A percentile compares a stretch with the other conserved stretches of the same genome.
Evolutionary conservation across 139 green algal genomes (phyloP).

Genomic region (Diplosphaera chodatii): DNA sequence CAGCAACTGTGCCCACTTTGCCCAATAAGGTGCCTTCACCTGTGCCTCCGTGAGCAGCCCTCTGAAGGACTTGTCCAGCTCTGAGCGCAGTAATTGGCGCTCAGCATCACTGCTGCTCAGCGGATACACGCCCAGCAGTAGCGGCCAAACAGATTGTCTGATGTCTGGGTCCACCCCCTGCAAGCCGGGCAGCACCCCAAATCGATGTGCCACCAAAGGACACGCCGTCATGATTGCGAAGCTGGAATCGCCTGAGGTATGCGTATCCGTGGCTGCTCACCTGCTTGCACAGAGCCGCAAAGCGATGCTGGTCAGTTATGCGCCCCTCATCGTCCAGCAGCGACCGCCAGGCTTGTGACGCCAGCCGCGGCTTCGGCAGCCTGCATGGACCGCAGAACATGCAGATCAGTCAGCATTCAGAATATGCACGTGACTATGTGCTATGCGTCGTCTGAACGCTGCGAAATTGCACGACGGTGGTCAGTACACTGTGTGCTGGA

Average conservation of each 20-base stretch:
- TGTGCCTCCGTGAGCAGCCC: conserved; percentile 35
- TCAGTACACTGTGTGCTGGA: background rate
- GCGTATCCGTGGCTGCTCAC: too few relatives aligned
- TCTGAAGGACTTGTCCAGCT: conserved; percentile 26
- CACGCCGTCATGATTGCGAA: too few relatives aligned
- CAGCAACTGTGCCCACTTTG: too few relatives aligned
- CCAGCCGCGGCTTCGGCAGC: background rate
- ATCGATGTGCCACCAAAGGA: too few relatives aligned
- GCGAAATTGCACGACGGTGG: background rate
- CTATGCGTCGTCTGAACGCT: too few relatives aligned
- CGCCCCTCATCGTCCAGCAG: conserved; percentile 16
- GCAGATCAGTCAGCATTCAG: too few relatives aligned
- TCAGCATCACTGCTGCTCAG: conserved; percentile 9
- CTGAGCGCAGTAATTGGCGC: background rate
- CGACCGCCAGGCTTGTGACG: background rate
- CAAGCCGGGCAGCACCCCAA: too few relatives aligned
- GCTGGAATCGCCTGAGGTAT: too few relatives aligned
- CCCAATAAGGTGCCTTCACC: too few relatives aligned
- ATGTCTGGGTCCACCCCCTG: conserved; percentile 43
- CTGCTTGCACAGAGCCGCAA: conserved; percentile 16
- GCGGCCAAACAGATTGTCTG: conserved; percentile 48
- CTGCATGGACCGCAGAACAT: background rate
- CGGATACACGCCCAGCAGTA: conserved; percentile 48
- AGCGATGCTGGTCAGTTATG: conserved; percentile 14
- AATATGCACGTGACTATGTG: too few relatives aligned